A percentile compares a stretch with the other conserved stretches of the same genome.
These are phyloP conservation scores for Paxillus ammoniavirescens DNA, from an alignment of 768 basidiomycete genomes.

Conservation along the genomic window DNA sequence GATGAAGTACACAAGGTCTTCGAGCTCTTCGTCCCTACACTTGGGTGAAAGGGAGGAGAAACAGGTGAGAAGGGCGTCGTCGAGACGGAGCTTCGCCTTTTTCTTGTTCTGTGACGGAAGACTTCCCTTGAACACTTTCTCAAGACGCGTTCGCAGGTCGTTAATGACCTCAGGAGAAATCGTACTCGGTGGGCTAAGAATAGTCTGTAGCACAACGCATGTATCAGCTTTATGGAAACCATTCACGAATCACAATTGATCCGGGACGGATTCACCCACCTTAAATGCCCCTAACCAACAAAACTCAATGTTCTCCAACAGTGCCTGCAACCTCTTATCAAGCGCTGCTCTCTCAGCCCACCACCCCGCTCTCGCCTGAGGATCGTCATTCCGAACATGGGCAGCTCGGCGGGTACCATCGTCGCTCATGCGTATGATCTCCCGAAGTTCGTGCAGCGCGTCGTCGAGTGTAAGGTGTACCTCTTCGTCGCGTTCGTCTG, in stretches of 20 bases:
- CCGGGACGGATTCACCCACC: conserved; percentile 43
- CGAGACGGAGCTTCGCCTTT: conserved; percentile 57
- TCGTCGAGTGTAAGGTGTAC: conserved; percentile 72
- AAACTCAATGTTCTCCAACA: conserved; percentile 87
- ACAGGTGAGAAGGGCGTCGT: conserved; percentile 77
- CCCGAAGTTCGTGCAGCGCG: conserved; percentile 68
- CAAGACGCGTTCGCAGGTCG: conserved; percentile 65
- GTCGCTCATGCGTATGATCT: conserved; percentile 81
- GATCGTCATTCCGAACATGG: conserved; percentile 65
- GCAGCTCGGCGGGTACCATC: conserved; percentile 71
- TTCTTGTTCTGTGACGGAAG: conserved; percentile 59
- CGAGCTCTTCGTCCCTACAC: conserved; percentile 90
- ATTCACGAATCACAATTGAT: background rate
- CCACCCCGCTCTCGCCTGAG: conserved; percentile 70
- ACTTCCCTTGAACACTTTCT: conserved; percentile 71
- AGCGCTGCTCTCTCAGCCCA: conserved; percentile 79
- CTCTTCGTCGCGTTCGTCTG: conserved; percentile 70
- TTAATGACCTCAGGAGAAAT: conserved; percentile 45
- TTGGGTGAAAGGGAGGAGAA: conserved; percentile 81
- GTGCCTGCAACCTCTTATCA: conserved; percentile 70
- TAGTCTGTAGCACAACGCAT: conserved; percentile 44
- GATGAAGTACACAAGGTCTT: conserved; percentile 92
- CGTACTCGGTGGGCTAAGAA: conserved; percentile 50
- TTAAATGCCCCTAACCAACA: conserved; percentile 99
- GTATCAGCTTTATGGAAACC: background rate